These are phyloP conservation scores for Porpolomopsis calyptriformis DNA, from an alignment of 768 basidiomycete genomes.

Conservation along the genomic window DNA sequence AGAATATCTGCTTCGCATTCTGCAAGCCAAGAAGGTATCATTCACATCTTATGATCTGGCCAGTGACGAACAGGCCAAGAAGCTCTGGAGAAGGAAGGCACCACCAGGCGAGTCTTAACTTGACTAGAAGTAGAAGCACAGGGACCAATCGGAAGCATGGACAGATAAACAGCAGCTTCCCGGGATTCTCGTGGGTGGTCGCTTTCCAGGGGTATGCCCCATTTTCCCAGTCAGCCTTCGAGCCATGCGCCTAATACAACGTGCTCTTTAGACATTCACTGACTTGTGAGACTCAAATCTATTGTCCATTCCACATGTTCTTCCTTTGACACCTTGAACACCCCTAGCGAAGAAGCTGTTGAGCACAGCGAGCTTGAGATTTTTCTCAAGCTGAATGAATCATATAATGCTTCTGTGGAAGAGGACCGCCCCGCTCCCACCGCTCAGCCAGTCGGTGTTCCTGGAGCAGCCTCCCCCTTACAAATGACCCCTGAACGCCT, in stretches of 20 bases:
- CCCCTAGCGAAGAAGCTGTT: slow-evolving; percentile 68
- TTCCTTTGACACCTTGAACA: slow-evolving; percentile 2
- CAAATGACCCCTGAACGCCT: slow-evolving; percentile 77
- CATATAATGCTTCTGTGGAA: slow-evolving; percentile 49
- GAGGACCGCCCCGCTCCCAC: slow-evolving; percentile 47
- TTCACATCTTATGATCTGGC: slow-evolving; percentile 80
- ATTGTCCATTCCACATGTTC: slow-evolving; percentile 4
- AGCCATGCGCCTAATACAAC: not conserved
- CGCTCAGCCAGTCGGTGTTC: slow-evolving; percentile 63
- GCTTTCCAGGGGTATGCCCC: slow-evolving; percentile 61
- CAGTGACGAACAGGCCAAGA: slow-evolving; percentile 71
- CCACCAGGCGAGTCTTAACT: slow-evolving; percentile 40
- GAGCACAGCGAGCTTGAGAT: slow-evolving; percentile 62
- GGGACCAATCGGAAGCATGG: slow-evolving; percentile 1
- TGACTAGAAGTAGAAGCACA: not conserved
- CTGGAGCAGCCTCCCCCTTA: slow-evolving; percentile 62
- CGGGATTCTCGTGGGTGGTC: slow-evolving; percentile 69
- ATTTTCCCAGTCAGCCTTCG: slow-evolving; percentile 2
- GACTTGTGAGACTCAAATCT: slow-evolving; percentile 49
- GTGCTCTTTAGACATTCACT: slow-evolving; percentile 42
- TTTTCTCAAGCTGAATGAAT: slow-evolving; percentile 66
- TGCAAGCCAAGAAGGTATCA: slow-evolving; percentile 79
- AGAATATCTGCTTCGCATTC: slow-evolving; percentile 75
- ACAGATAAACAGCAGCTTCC: slow-evolving; percentile 77
- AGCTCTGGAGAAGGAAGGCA: slow-evolving; percentile 72